Conservation (phyloP, 2,329 filamentous ascomycete genomes). For the Alternaria consortialis region DNA sequence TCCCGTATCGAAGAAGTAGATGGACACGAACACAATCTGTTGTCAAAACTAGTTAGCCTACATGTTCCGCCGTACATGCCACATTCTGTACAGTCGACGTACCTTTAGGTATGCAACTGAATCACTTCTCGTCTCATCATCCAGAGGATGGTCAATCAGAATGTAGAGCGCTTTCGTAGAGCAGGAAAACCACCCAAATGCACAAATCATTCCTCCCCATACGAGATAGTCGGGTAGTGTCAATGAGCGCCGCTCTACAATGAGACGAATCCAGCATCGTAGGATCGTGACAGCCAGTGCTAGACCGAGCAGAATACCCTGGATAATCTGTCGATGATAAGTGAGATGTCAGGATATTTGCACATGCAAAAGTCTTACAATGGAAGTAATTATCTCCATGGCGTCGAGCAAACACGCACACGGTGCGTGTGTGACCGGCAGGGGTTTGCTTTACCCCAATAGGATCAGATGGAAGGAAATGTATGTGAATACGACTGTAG, state of each 20-base stretch:
- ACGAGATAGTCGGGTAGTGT: constrained; percentile 31
- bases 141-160: constrained; percentile 25
- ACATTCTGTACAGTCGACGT: not conserved
- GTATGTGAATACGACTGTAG: not conserved
- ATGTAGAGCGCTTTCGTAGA: constrained; percentile 28
- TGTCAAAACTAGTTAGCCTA: not conserved
- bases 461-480: not conserved
- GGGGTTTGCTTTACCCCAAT: not conserved
- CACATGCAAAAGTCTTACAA: constrained; percentile 1
- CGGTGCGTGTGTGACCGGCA: not conserved
- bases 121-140: constrained; percentile 25
- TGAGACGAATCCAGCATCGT: constrained; percentile 29
- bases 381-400: constrained; percentile 11
- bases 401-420: not conserved
- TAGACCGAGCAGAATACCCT: constrained; percentile 25
- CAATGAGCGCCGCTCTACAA: constrained; percentile 23
- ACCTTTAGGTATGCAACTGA: constrained; percentile 29
- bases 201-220: constrained; percentile 31
- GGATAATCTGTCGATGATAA: constrained; percentile 16
- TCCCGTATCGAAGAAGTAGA: constrained; percentile 34
- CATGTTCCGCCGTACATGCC: not conserved
- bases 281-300: constrained; percentile 26
- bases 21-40: constrained; percentile 30
- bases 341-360: not conserved
- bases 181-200: constrained; percentile 28